Conservation (phyloP, 208 protist genomes). For the Crithidia fasciculata region DNA sequence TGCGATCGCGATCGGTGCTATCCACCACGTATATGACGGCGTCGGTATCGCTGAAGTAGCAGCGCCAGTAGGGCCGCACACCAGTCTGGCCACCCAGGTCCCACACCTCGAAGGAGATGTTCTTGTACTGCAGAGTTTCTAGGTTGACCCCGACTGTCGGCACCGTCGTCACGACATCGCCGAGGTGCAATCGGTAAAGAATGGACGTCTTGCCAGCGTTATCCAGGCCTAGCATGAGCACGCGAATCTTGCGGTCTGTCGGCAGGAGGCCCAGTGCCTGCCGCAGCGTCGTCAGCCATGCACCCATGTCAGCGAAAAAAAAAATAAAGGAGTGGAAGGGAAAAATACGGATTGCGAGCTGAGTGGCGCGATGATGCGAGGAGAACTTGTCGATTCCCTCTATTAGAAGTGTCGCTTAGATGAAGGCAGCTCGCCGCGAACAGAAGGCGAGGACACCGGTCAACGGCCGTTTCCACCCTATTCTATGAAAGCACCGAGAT, state of each 20-base stretch:
- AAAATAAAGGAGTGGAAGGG: too few relatives aligned
- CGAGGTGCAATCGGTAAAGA: slow-evolving; percentile 97
- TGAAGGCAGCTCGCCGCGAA: too few relatives aligned
- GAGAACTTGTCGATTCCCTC: too few relatives aligned
- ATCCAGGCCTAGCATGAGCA: slow-evolving; percentile 96
- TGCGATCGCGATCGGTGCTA: slow-evolving; percentile 91
- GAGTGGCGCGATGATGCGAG: too few relatives aligned
- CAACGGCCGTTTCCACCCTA: too few relatives aligned
- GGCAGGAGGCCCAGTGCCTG: slow-evolving; percentile 65
- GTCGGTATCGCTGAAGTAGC: slow-evolving; percentile 97
- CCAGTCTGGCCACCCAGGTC: slow-evolving; percentile 98
- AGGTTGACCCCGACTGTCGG: slow-evolving; percentile 99
- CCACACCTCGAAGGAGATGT: slow-evolving; percentile 98
- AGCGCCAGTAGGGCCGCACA: slow-evolving; percentile 96
- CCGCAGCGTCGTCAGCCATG: slow-evolving; percentile 57
- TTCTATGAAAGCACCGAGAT: too few relatives aligned
- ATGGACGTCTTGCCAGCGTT: slow-evolving; percentile 98
- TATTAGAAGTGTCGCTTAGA: too few relatives aligned
- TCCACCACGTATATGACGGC: slow-evolving; percentile 96
- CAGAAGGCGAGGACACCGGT: too few relatives aligned
- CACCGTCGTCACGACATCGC: slow-evolving; percentile 97
- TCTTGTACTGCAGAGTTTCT: slow-evolving; percentile 98
- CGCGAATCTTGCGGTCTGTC: slow-evolving; percentile 87
- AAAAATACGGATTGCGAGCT: too few relatives aligned
- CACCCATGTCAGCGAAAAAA: slow-evolving; percentile 52